These are phyloP conservation scores for Penicillium lividum DNA, from an alignment of 495 filamentous ascomycete species.

Conservation along the genomic window DNA sequence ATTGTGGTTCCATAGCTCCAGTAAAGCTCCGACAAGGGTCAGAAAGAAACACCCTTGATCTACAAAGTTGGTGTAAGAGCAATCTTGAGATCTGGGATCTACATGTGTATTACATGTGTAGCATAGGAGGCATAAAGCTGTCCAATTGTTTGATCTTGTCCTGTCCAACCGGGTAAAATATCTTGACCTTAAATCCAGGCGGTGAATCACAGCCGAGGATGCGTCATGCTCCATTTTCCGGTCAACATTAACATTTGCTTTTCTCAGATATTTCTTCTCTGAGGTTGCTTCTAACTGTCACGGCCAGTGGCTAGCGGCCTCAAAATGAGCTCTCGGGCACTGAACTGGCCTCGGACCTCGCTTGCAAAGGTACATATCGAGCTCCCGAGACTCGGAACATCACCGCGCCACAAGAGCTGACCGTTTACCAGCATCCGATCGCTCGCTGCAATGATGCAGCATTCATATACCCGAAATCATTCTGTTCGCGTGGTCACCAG, in stretches of 20 bases:
- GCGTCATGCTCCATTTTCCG: constrained; percentile 25
- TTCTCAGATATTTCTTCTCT: not conserved
- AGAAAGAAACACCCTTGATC: too few relatives aligned
- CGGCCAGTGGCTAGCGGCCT: constrained; percentile 2
- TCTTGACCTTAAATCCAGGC: constrained; percentile 13
- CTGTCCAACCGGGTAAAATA: not conserved
- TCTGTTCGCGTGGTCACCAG: constrained; percentile 29
- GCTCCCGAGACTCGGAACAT: not conserved
- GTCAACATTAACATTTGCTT: constrained; percentile 9
- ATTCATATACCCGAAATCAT: constrained; percentile 18
- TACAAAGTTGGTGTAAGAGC: not conserved
- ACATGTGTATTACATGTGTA: not conserved
- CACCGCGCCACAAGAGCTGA: constrained; percentile 12
- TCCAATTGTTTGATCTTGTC: not conserved
- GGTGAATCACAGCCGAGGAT: constrained; percentile 27
- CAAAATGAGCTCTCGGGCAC: constrained; percentile 39
- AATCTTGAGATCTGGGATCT: not conserved
- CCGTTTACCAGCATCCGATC: constrained; percentile 24
- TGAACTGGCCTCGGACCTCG: constrained; percentile 37
- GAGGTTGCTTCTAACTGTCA: not conserved
- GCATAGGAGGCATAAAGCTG: not conserved
- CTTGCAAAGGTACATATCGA: constrained; percentile 29
- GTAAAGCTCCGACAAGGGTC: not conserved
- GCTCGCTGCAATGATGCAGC: constrained; percentile 19
- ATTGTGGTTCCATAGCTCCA: not conserved